These are phyloP conservation scores for Sesbania bispinosa DNA, from an alignment of 306 rosid species.

Conservation along the genomic window DNA sequence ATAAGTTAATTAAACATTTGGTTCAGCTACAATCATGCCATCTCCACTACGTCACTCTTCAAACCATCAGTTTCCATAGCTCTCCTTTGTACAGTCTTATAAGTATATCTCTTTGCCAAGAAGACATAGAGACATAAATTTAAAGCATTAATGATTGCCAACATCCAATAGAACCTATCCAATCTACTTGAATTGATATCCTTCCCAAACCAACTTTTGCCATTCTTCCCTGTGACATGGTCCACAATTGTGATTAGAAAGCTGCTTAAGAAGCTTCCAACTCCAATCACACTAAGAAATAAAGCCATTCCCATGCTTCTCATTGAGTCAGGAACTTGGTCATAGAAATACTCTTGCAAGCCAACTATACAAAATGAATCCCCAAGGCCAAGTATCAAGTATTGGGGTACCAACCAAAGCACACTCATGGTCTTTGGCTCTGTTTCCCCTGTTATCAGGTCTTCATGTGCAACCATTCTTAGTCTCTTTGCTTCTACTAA, in stretches of 20 bases:
- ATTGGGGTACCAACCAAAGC: slow-evolving; percentile 48
- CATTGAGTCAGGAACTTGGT: slow-evolving; percentile 49
- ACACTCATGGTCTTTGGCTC: slow-evolving; percentile 25
- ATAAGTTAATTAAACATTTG: too few species aligned
- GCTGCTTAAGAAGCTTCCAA: slow-evolving; percentile 45
- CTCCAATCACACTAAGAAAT: slow-evolving; percentile 49
- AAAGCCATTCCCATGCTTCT: slow-evolving; percentile 51
- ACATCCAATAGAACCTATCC: slow-evolving; percentile 46
- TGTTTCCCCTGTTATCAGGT: not conserved
- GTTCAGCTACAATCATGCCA: too few species aligned
- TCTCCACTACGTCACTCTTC: slow-evolving; percentile 24
- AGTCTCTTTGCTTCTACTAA: slow-evolving; percentile 43
- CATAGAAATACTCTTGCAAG: slow-evolving; percentile 50
- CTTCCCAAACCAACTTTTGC: slow-evolving; percentile 44
- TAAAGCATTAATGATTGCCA: slow-evolving; percentile 28
- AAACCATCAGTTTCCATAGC: not conserved
- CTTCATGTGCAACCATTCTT: not conserved
- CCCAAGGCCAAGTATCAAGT: slow-evolving; percentile 33
- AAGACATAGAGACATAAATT: slow-evolving; percentile 30
- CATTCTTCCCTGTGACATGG: slow-evolving; percentile 29
- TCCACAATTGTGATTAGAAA: slow-evolving; percentile 48
- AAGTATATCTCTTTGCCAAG: slow-evolving; percentile 39
- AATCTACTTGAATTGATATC: slow-evolving; percentile 41
- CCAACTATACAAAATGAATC: slow-evolving; percentile 43
- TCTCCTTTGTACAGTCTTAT: slow-evolving; percentile 28